Percentiles rank a stretch among this genome's conserved stretches.
Evolutionary conservation across 163 green algal genomes (phyloP).

Genomic region (Prototheca cutis): DNA sequence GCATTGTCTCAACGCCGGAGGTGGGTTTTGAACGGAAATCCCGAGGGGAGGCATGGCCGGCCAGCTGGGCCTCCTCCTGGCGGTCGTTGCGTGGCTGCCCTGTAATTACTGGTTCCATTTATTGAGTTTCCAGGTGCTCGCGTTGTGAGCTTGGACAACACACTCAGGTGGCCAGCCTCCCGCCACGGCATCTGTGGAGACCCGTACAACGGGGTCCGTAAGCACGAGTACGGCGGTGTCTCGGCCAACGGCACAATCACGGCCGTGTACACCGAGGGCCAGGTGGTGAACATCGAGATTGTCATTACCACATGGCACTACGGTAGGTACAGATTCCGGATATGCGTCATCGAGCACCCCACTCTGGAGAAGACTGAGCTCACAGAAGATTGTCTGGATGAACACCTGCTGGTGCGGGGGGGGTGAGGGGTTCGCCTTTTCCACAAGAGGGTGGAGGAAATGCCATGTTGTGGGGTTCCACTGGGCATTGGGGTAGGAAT

Average conservation of each 20-base stretch:
- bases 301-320: conserved; percentile 17
- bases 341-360: conserved; percentile 12
- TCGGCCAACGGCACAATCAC: conserved; percentile 5
- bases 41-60: too few species aligned
- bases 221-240: conserved; percentile 11
- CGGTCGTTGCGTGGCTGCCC: too few species aligned
- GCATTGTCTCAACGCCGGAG: conserved; percentile 8
- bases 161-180: neutral
- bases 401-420: conserved; percentile 7
- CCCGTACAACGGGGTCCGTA: neutral
- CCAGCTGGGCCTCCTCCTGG: too few species aligned
- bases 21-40: too few species aligned
- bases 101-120: too few species aligned
- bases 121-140: neutral
- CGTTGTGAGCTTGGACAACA: neutral
- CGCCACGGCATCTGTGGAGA: conserved; percentile 16
- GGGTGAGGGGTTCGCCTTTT: too few species aligned
- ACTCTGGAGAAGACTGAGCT: conserved; percentile 4
- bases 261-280: conserved; percentile 1
- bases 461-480: too few species aligned
- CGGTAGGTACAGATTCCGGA: conserved; percentile 15
- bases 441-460: too few species aligned
- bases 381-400: conserved; percentile 15
- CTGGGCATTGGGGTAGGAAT: too few species aligned
- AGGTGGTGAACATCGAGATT: conserved; percentile 6